These are phyloP conservation scores for Vachellia pachyceras DNA, from an alignment of 306 rosid genomes.

Conservation along the genomic window DNA sequence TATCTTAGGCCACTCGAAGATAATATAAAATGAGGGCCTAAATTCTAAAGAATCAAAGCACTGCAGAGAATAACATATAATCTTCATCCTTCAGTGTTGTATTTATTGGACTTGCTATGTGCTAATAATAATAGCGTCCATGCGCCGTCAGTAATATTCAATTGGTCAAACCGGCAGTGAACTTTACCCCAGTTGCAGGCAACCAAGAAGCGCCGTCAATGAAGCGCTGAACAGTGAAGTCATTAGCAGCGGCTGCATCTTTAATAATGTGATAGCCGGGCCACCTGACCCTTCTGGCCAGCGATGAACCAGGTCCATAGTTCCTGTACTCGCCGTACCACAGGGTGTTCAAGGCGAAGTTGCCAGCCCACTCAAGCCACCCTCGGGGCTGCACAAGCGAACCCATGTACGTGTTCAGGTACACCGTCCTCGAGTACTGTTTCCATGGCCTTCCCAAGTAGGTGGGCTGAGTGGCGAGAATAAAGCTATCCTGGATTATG, in stretches of 20 bases:
- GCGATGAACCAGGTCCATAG: constrained; percentile 64
- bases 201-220: constrained; percentile 68
- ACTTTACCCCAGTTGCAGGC: constrained; percentile 71
- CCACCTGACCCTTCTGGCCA: constrained; percentile 62
- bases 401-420: constrained; percentile 74
- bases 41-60: constrained; percentile 21
- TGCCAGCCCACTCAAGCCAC: constrained; percentile 86
- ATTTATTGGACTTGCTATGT: constrained; percentile 4
- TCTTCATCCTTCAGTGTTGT: constrained; percentile 27
- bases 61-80: neutral
- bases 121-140: neutral
- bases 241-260: constrained; percentile 52
- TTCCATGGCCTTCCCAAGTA: constrained; percentile 89
- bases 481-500: constrained; percentile 64
- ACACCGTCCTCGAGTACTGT: constrained; percentile 71
- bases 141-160: constrained; percentile 9
- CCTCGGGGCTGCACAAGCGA: constrained; percentile 78
- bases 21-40: constrained; percentile 8
- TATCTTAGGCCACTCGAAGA: neutral
- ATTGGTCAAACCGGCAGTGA: constrained; percentile 56
- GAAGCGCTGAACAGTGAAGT: constrained; percentile 60
- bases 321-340: constrained; percentile 91
- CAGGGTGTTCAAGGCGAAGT: constrained; percentile 72
- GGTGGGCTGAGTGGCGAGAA: constrained; percentile 77
- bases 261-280: constrained; percentile 70